A percentile compares a stretch with the other conserved stretches of the same genome.
phyloP scores from a whole-genome alignment of 2,329 filamentous ascomycete species.

The Fusarium sp. region DNA sequence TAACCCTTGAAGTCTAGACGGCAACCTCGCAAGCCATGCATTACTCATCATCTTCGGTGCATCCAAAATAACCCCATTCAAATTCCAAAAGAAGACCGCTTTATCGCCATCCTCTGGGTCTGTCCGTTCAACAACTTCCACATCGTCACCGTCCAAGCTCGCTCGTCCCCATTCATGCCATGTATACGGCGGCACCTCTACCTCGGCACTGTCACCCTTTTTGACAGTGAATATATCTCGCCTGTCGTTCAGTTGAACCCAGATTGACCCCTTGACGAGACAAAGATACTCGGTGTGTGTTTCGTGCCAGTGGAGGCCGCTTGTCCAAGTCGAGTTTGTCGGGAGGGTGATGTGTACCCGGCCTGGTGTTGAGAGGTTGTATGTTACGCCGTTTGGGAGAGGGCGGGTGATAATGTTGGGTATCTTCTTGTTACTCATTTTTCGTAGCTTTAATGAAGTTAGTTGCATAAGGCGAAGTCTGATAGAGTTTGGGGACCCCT shows the following conservation, averaged over 20 bases:
- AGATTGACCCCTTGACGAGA: conserved; percentile 54
- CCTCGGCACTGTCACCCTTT: conserved; percentile 37
- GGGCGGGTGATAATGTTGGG: conserved; percentile 11
- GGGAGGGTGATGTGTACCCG: conserved; percentile 59
- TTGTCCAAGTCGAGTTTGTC: conserved; percentile 57
- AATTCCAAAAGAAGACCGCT: conserved; percentile 61
- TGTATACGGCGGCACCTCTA: conserved; percentile 51
- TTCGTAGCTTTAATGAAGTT: rapidly evolving
- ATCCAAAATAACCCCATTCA: conserved; percentile 56
- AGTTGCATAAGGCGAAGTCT: background rate
- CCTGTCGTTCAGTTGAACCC: conserved; percentile 35
- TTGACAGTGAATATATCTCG: conserved; percentile 36
- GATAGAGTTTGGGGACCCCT: background rate
- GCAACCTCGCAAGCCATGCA: background rate
- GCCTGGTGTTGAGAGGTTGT: conserved; percentile 52
- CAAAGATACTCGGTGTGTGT: conserved; percentile 59
- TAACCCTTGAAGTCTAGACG: conserved; percentile 21
- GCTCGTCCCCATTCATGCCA: conserved; percentile 62
- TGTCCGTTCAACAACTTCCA: conserved; percentile 60
- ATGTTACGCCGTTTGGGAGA: conserved; percentile 37
- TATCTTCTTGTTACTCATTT: background rate
- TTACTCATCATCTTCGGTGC: conserved; percentile 19
- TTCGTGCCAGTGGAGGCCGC: conserved; percentile 62
- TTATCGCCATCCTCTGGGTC: conserved; percentile 59
- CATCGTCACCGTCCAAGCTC: conserved; percentile 48